Evolutionary conservation across 306 rosid species (phyloP).

Genomic region (Amphicarpaea edgeworthii): DNA sequence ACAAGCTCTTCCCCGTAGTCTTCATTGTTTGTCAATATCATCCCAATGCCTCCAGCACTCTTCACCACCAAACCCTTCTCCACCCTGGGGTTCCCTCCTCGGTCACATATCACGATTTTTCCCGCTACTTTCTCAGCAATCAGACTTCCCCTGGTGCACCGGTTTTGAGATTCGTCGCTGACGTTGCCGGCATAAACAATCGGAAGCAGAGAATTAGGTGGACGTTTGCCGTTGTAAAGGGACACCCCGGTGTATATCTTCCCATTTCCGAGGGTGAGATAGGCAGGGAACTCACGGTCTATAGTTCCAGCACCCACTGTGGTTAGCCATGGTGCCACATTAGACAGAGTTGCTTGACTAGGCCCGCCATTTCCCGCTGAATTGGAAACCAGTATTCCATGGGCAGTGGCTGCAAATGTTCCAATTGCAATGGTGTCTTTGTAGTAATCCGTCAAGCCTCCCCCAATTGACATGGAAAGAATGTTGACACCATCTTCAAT

Average conservation of each 20-base stretch:
- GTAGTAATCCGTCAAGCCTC: constrained; percentile 55
- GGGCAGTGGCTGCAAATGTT: constrained; percentile 72
- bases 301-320: constrained; percentile 93
- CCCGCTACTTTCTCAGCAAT: constrained; percentile 67
- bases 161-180: constrained; percentile 47
- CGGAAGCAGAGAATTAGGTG: constrained; percentile 59
- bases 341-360: constrained; percentile 49
- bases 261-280: constrained; percentile 69
- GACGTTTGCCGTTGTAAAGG: constrained; percentile 64
- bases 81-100: constrained; percentile 68
- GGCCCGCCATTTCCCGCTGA: constrained; percentile 95
- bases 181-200: constrained; percentile 67
- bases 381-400: constrained; percentile 74
- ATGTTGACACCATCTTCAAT: constrained; percentile 78
- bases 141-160: constrained; percentile 62
- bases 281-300: constrained; percentile 88
- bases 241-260: constrained; percentile 69
- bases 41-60: constrained; percentile 81
- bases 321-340: constrained; percentile 88
- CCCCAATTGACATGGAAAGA: constrained; percentile 88
- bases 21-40: constrained; percentile 78
- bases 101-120: constrained; percentile 85
- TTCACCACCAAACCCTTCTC: constrained; percentile 77
- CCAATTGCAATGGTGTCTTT: constrained; percentile 75
- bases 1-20: constrained; percentile 74